phyloP scores from a whole-genome alignment of 768 basidiomycete genomes.

The Dictyophora rubrovolvata region DNA sequence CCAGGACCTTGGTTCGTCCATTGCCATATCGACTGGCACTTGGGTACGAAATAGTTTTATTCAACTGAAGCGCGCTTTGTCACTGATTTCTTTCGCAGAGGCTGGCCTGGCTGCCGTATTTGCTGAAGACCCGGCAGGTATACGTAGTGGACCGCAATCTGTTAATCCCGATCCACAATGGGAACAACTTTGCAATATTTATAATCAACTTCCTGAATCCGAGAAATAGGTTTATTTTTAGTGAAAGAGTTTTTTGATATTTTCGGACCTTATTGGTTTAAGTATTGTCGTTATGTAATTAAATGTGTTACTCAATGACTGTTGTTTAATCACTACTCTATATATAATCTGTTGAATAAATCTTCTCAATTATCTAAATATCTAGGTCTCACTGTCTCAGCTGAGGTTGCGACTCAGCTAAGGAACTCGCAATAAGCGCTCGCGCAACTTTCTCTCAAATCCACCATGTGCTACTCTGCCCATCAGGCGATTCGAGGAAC shows the following conservation, averaged over 20 bases:
- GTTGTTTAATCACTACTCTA: too few relatives aligned
- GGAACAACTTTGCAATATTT: neutral
- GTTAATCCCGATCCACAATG: neutral
- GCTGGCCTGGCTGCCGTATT: conserved; percentile 29
- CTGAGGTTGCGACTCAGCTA: too few relatives aligned
- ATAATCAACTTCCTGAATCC: neutral
- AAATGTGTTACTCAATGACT: too few relatives aligned
- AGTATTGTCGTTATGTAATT: too few relatives aligned
- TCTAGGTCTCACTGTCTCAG: too few relatives aligned
- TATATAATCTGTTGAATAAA: too few relatives aligned
- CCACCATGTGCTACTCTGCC: too few relatives aligned
- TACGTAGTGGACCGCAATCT: neutral
- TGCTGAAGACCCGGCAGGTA: conserved; percentile 22
- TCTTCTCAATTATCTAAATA: too few relatives aligned
- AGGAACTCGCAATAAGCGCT: too few relatives aligned
- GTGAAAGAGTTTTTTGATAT: neutral
- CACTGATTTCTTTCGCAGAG: neutral
- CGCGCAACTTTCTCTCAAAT: too few relatives aligned
- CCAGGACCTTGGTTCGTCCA: conserved; percentile 33
- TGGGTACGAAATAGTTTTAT: conserved; percentile 12
- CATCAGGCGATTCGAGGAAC: too few relatives aligned
- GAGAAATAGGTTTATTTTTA: neutral
- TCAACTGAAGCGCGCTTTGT: neutral
- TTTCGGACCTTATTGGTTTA: neutral
- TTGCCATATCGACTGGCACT: conserved; percentile 38